These are phyloP conservation scores for Corchorus capsularis DNA, from an alignment of 345 rosid genomes.

Conservation along the genomic window DNA sequence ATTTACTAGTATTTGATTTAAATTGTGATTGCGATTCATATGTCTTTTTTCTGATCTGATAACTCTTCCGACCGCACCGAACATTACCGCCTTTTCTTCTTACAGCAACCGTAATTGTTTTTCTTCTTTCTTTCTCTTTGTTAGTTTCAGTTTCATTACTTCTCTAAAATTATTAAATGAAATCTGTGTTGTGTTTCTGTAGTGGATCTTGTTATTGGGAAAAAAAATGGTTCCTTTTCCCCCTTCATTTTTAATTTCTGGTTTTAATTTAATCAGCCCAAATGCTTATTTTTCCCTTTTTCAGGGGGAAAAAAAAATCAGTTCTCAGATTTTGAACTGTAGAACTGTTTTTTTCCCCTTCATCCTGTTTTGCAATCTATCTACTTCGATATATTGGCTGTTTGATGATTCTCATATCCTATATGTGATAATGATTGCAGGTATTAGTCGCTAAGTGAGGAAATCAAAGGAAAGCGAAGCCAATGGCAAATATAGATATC, in stretches of 20 bases:
- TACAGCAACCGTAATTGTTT: no score
- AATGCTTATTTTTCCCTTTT: not conserved
- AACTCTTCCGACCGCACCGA: no score
- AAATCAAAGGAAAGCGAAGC: not conserved
- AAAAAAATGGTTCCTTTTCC: not conserved
- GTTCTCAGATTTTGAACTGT: not conserved
- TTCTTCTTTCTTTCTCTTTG: no score
- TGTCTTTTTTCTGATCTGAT: no score
- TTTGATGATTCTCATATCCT: slow-evolving; percentile 5
- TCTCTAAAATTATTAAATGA: not conserved
- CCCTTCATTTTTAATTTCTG: not conserved
- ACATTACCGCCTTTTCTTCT: no score
- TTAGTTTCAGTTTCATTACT: not conserved
- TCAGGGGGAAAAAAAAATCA: not conserved
- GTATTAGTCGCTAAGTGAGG: not conserved
- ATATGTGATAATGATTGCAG: not conserved
- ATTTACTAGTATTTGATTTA: no score
- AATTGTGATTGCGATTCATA: no score
- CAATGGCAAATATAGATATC: slow-evolving; percentile 86
- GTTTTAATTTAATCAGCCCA: not conserved
- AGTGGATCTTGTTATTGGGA: not conserved
- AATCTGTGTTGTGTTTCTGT: not conserved
- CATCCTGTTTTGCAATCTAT: no score
- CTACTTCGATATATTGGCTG: not conserved
- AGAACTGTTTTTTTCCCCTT: not conserved